Conservation (phyloP, 352 stramenopile genomes). For the Thalassiosira hispida region DNA sequence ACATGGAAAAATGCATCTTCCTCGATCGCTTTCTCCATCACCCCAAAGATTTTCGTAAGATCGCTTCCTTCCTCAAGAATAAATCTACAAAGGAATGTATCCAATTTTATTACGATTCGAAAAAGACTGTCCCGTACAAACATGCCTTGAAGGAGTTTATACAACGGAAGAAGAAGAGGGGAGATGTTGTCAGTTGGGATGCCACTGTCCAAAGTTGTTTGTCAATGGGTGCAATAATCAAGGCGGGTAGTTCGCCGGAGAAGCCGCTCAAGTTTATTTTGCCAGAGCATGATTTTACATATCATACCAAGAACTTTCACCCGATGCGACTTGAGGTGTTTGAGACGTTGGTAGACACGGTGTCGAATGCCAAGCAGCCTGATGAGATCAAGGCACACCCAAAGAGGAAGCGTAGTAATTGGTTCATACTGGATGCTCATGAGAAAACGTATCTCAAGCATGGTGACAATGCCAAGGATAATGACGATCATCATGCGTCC, state of each 20-base stretch:
- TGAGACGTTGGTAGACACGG: slow-evolving; percentile 37
- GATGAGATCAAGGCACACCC: slow-evolving; percentile 34
- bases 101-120: slow-evolving; percentile 97
- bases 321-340: slow-evolving; percentile 75
- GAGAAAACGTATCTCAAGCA: slow-evolving; percentile 59
- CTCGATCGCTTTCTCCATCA: slow-evolving; percentile 98
- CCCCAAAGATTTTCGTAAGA: slow-evolving; percentile 98
- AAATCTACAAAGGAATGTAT: slow-evolving; percentile 97
- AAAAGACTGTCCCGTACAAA: slow-evolving; percentile 98
- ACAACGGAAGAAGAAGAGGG: slow-evolving; percentile 74
- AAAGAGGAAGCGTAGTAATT: slow-evolving; percentile 46
- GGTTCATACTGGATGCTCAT: slow-evolving; percentile 59
- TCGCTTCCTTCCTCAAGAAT: slow-evolving; percentile 91
- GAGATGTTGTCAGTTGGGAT: slow-evolving; percentile 75
- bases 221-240: slow-evolving; percentile 73
- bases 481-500: slow-evolving; percentile 44
- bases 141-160: slow-evolving; percentile 81
- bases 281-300: slow-evolving; percentile 69
- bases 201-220: slow-evolving; percentile 78
- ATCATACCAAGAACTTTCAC: slow-evolving; percentile 70
- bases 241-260: slow-evolving; percentile 60
- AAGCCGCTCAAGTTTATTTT: slow-evolving; percentile 78
- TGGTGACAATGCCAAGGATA: slow-evolving; percentile 12
- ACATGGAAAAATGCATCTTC: slow-evolving; percentile 99
- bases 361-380: slow-evolving; percentile 31